These are phyloP conservation scores for Diaporthe sp. DNA, from an alignment of 2,329 filamentous ascomycete species.

Conservation along the genomic window DNA sequence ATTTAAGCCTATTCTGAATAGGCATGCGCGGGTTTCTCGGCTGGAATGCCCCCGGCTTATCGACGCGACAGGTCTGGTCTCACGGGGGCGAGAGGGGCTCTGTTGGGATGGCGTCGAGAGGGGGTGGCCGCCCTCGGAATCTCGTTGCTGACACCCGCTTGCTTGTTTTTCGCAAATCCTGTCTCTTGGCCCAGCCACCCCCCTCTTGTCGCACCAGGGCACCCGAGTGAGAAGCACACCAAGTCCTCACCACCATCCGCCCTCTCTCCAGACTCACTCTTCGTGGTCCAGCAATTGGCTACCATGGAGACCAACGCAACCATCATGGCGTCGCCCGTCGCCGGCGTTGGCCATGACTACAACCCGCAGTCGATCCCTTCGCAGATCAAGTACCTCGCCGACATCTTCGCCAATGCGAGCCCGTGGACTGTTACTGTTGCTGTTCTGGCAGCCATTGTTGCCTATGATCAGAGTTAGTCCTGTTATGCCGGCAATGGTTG, in stretches of 20 bases:
- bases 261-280: not conserved
- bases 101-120: not conserved
- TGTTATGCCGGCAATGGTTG: not conserved
- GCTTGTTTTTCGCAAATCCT: not conserved
- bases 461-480: not conserved
- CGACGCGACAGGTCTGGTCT: not conserved
- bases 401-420: not conserved
- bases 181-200: not conserved
- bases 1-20: not conserved
- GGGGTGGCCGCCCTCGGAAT: not conserved
- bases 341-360: not conserved
- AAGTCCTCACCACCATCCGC: not conserved
- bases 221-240: not conserved
- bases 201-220: not conserved
- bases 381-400: slow-evolving; percentile 1
- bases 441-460: not conserved
- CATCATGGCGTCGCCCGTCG: not conserved
- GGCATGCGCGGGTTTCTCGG: not conserved
- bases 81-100: not conserved
- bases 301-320: not conserved
- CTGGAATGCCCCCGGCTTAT: slow-evolving; percentile 1
- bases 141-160: not conserved
- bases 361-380: not conserved
- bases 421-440: not conserved
- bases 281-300: not conserved